Evolutionary conservation across 306 rosid species (phyloP).

Genomic region (cucumber (Cucumis sativus)): DNA sequence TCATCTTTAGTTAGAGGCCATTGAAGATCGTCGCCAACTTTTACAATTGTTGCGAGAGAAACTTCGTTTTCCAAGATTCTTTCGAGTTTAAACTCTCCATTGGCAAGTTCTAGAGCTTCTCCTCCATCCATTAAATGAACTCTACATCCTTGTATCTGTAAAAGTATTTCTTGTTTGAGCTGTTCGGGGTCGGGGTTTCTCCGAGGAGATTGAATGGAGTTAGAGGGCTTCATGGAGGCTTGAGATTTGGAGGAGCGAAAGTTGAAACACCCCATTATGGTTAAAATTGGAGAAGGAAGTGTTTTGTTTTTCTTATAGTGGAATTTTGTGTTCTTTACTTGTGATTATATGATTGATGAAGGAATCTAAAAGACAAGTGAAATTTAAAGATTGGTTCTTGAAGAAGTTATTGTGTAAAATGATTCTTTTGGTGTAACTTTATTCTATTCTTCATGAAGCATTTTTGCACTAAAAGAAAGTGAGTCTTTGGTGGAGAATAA

Average conservation of each 20-base stretch:
- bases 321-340: not conserved
- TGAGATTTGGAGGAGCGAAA: constrained; percentile 30
- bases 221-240: constrained; percentile 15
- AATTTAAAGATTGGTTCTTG: not conserved
- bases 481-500: constrained; percentile 53
- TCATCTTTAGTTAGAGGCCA: constrained; percentile 98
- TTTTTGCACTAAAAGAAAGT: constrained; percentile 7
- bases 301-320: constrained; percentile 2
- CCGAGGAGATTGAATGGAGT: not conserved
- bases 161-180: constrained; percentile 36
- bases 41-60: constrained; percentile 62
- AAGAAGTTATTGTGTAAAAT: constrained; percentile 7
- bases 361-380: not conserved
- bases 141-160: constrained; percentile 53
- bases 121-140: constrained; percentile 77
- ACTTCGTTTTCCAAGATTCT: constrained; percentile 43
- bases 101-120: constrained; percentile 51
- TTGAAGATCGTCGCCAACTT: constrained; percentile 55
- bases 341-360: constrained; percentile 4
- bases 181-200: constrained; percentile 15
- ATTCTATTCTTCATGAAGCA: constrained; percentile 24
- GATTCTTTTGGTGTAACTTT: constrained; percentile 37
- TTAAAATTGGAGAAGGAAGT: not conserved
- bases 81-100: constrained; percentile 54
- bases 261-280: constrained; percentile 50